phyloP scores from a whole-genome alignment of 768 basidiomycete genomes.

The Psilocybe sp. region DNA sequence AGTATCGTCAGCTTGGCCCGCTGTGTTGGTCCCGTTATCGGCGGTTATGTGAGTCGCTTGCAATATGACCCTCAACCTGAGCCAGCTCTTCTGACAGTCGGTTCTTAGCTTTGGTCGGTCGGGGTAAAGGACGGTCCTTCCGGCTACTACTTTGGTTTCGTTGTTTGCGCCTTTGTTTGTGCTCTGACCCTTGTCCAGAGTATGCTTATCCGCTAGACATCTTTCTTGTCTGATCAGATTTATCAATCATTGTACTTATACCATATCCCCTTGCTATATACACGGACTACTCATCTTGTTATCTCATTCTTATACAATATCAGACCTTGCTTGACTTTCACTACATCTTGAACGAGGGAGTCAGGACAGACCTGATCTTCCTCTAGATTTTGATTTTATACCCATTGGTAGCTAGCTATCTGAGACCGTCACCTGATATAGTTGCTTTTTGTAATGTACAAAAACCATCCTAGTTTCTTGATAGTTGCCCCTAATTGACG shows the following conservation, averaged over 20 bases:
- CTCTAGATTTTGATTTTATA: neutral
- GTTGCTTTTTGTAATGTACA: neutral
- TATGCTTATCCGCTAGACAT: conserved; percentile 61
- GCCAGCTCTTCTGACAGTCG: conserved; percentile 4
- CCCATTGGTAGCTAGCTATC: neutral
- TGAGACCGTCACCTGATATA: neutral
- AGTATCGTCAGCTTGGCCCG: conserved; percentile 92
- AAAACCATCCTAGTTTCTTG: no score
- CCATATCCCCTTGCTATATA: neutral
- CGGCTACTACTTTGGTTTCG: conserved; percentile 75
- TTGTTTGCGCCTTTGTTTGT: conserved; percentile 62
- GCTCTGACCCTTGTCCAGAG: conserved; percentile 65
- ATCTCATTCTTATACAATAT: no score
- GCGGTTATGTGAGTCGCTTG: conserved; percentile 64
- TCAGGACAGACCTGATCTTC: no score
- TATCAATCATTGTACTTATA: neutral
- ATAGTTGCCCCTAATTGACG: no score
- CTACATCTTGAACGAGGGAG: no score
- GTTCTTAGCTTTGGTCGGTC: conserved; percentile 63
- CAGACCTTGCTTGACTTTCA: no score
- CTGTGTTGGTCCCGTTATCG: conserved; percentile 84
- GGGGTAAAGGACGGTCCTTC: conserved; percentile 66
- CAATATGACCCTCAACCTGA: no score
- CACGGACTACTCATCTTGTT: no score
- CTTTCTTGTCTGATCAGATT: neutral